Evolutionary conservation across 2,329 filamentous ascomycete species (phyloP), one percentile per base, ranked within the genome.

Genomic region (Knufia fluminis): DNA sequence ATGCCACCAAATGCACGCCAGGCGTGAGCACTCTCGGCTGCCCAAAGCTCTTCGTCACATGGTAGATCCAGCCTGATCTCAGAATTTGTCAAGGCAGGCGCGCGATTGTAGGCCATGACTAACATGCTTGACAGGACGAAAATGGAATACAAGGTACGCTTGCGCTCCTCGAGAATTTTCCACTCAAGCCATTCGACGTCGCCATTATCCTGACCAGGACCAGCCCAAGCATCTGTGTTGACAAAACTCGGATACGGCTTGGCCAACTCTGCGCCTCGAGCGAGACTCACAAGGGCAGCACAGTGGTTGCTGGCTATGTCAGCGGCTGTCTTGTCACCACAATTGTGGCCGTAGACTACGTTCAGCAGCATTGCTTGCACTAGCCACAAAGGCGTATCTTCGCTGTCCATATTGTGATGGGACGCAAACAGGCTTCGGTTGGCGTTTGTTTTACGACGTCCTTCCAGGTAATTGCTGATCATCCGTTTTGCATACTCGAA

Each of bases 361-460:
- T 95, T 97, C 45, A 98, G 75, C 7, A 97, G 73, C 91, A 97
- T 97, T 0, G 91, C 88, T 67, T 97, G 92, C 14, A 97, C 89
- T 22, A 98, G 76, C 90, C 91, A 97, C 35, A 96, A 75, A 0
- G 91, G 91, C 1, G 90, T 81, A 48, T 79, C 91, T 36, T 60
- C 59, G 32, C 51, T 51, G 32, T 60, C 59, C 12, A 53, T 50
- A 31, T 56, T 43, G 44, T 56, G 55, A 39, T 52, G 52, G 10
- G 58, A 57, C 14, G 48, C 56, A 48, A 58, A 60, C 57, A 87
- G 81, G 33, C 81, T 77, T 14, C 80, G 75, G 44, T 76, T 76
- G 64, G 94, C 83, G 62, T 94, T 89, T 47, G 85, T 85, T 65
- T 90, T 91, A 56, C 89, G 82, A 51, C 89, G 79, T 65, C 95